A percentile compares a stretch with the other conserved stretches of the same genome.
Conservation (phyloP, 1,284 basidiomycete species). For the Lentinus polychrous region DNA sequence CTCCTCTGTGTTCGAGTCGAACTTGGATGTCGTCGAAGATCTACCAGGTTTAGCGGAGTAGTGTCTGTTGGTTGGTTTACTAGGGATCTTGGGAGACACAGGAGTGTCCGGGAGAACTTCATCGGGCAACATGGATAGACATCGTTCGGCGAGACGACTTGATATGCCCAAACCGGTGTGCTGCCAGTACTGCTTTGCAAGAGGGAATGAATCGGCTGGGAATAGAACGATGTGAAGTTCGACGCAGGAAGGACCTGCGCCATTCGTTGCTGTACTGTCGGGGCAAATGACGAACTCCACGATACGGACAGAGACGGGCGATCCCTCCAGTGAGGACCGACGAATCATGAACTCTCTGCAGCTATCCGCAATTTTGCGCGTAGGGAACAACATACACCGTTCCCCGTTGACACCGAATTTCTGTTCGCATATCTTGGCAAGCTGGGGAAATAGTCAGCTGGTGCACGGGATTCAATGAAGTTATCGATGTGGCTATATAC, state of each 20-base stretch:
- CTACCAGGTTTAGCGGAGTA: slow-evolving; percentile 46
- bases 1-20: slow-evolving; percentile 12
- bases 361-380: slow-evolving; percentile 61
- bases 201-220: slow-evolving; percentile 51
- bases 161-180: slow-evolving; percentile 90
- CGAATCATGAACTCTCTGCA: slow-evolving; percentile 73
- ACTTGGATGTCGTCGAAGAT: slow-evolving; percentile 11
- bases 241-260: slow-evolving; percentile 22
- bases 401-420: slow-evolving; percentile 74
- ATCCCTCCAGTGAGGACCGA: slow-evolving; percentile 34
- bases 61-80: slow-evolving; percentile 51
- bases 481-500: too few species aligned
- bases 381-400: slow-evolving; percentile 73
- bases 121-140: slow-evolving; percentile 59
- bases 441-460: slow-evolving; percentile 36
- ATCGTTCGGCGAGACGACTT: slow-evolving; percentile 81
- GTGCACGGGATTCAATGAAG: too few species aligned
- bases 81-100: slow-evolving; percentile 25
- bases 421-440: slow-evolving; percentile 67
- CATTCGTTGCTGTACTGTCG: slow-evolving; percentile 31
- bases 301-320: slow-evolving; percentile 51
- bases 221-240: slow-evolving; percentile 83
- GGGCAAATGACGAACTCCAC: slow-evolving; percentile 74
- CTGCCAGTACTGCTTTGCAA: slow-evolving; percentile 95
- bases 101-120: slow-evolving; percentile 22